A percentile compares a stretch with the other conserved stretches of the same genome.
These are phyloP conservation scores for Neltuma alba DNA, from an alignment of 306 rosid species.

Conservation along the genomic window DNA sequence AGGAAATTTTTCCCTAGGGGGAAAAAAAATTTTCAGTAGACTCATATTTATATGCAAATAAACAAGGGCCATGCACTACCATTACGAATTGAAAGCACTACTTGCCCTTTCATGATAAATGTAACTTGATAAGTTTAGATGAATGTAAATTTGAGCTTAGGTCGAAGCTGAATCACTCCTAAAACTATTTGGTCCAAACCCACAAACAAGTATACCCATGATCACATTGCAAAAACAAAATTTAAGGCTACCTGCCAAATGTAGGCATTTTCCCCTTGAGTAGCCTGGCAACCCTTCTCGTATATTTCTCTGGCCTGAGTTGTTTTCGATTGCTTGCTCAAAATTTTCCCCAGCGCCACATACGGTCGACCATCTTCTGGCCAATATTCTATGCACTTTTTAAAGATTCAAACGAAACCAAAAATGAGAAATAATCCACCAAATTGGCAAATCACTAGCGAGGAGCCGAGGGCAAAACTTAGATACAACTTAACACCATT, in stretches of 20 bases:
- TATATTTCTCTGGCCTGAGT: slow-evolving; percentile 80
- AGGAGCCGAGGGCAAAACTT: background rate
- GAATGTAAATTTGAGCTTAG: background rate
- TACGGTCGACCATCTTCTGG: slow-evolving; percentile 93
- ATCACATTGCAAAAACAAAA: slow-evolving; percentile 20
- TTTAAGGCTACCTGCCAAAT: slow-evolving; percentile 83
- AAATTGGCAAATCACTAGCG: background rate
- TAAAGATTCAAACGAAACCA: background rate
- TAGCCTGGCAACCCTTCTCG: slow-evolving; percentile 95
- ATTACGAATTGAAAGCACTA: too few species aligned
- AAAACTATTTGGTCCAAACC: background rate
- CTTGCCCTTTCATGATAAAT: background rate
- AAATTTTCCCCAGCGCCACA: slow-evolving; percentile 77
- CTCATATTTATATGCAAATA: background rate
- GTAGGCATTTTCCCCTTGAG: slow-evolving; percentile 92
- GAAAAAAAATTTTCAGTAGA: background rate
- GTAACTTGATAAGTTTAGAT: background rate
- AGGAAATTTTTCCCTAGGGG: background rate
- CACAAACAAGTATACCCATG: background rate
- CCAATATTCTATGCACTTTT: slow-evolving; percentile 76
- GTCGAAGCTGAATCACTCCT: background rate
- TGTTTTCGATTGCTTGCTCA: slow-evolving; percentile 72
- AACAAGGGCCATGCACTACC: background rate
- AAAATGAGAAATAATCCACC: slow-evolving; percentile 27
- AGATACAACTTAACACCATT: background rate